Percentiles rank a stretch among this genome's conserved stretches.
These are phyloP conservation scores for Nepenthes alata DNA, from an alignment of 179 eudicot genomes.

Conservation along the genomic window DNA sequence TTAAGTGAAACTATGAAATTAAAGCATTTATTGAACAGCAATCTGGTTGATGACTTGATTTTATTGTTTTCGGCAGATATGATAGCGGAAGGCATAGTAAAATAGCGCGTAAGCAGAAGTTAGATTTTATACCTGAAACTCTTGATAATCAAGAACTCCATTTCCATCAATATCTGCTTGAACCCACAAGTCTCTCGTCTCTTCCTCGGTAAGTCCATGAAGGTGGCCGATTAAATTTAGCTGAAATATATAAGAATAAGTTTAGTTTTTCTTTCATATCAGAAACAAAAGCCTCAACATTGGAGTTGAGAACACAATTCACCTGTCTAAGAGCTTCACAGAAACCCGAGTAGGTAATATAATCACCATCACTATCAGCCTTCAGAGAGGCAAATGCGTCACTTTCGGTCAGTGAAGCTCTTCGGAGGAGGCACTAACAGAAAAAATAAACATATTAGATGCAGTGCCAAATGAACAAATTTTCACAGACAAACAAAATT, in stretches of 20 bases:
- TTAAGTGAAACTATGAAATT: too few relatives aligned
- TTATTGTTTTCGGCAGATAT: too few relatives aligned
- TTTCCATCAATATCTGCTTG: constrained; percentile 91
- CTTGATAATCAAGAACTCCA: constrained; percentile 68
- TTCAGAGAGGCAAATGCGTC: constrained; percentile 79
- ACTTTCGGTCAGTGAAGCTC: constrained; percentile 63
- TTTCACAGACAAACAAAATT: too few relatives aligned
- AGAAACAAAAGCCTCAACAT: neutral
- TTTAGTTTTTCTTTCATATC: constrained; percentile 5
- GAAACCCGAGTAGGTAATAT: constrained; percentile 63
- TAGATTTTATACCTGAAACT: constrained; percentile 50
- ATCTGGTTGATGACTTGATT: too few relatives aligned
- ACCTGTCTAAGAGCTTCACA: constrained; percentile 84
- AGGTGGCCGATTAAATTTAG: constrained; percentile 63
- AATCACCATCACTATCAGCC: constrained; percentile 57
- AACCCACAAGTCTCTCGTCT: constrained; percentile 80
- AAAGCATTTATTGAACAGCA: too few relatives aligned
- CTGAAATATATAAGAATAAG: constrained; percentile 28
- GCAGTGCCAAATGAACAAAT: too few relatives aligned
- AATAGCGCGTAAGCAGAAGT: too few relatives aligned
- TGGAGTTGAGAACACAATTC: constrained; percentile 1
- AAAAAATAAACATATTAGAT: neutral
- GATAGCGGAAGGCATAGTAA: too few relatives aligned
- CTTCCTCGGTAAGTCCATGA: constrained; percentile 60
- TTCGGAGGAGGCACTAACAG: constrained; percentile 66